Percentiles rank a stretch among this genome's conserved stretches.
phyloP scores from a whole-genome alignment of 2,329 filamentous ascomycete species.

The Tetracladium maxilliforme region DNA sequence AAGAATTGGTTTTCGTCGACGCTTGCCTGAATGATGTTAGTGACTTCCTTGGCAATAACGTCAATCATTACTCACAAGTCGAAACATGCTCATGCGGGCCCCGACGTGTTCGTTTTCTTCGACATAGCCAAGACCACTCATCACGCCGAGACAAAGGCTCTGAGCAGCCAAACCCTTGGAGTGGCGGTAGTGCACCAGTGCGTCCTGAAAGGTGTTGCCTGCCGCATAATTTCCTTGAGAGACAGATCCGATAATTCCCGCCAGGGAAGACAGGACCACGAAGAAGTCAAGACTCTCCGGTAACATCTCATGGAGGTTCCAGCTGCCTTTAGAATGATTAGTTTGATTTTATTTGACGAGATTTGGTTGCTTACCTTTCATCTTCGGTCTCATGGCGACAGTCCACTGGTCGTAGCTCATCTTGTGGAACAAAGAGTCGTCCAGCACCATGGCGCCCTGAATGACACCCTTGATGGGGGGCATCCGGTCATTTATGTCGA shows the following conservation, averaged over 20 bases:
- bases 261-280: constrained; percentile 4
- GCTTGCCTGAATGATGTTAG: no score
- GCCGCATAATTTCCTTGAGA: constrained; percentile 7
- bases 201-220: constrained; percentile 1
- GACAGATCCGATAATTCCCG: constrained; percentile 3
- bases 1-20: no score
- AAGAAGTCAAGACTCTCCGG: constrained; percentile 5
- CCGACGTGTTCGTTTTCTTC: no score
- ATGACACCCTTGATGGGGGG: constrained; percentile 10
- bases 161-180: no score
- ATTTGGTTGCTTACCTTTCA: no score
- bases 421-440: constrained; percentile 2
- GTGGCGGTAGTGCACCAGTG: no score
- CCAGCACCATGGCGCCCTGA: constrained; percentile 16
- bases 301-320: not conserved
- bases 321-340: not conserved
- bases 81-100: no score
- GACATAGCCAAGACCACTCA: no score
- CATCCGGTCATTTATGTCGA: not conserved
- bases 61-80: no score
- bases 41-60: no score
- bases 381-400: not conserved
- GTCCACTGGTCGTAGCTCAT: not conserved
- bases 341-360: no score
- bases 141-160: no score